Base-by-base conservation (phyloP, 306 rosid species). In the Malus sylvestris region DNA sequence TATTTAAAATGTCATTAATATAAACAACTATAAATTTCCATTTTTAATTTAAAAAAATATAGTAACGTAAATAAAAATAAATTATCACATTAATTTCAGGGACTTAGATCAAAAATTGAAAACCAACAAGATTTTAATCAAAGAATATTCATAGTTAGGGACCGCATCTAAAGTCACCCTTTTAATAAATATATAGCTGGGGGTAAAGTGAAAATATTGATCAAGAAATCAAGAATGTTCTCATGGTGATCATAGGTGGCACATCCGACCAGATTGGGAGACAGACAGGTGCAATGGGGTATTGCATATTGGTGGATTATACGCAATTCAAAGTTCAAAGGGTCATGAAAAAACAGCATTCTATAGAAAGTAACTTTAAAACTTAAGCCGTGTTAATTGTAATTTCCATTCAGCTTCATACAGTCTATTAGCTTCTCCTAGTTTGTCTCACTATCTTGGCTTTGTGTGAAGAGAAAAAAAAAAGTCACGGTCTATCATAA, bases 401-500 rank as follows among this genome's bases (percentile, higher is more conserved):
- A 25, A 23, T n/a, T 51, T 57, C 40, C 32, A 2, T 23, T 61
- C 38, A 61, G 35, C 44, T 64, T 32, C 76, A 14, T 73, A 10
- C 29, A 25, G 12, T 35, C 59, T 29, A 30, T 25, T 27, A 27
- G 60, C 60, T 72, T 45, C 70, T 45, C 16, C 44, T 73, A 42
- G 32, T 35, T 65, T 68, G 58, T 76, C 67, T 18, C 53, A 65
- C 6, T 35, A 33, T 67, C 53, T 35, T n/a, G 38, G 73, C 65
- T 35, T 9, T 65, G 32, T 33, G 35, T 35, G 23, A 68, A 66
- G 12, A 66, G 12, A 42, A 42, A 9, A 33, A 33, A 14, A 53
- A 65, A 62, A 45, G 78, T 63, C 78, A 29, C 13, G 78, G 78
- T 44, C 78, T 62, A 25, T 73, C n/a, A 67, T 35, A 58, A 67